A percentile compares a stretch with the other conserved stretches of the same genome.
phyloP scores from a whole-genome alignment of 129 eudicot genomes.

The Centaurea solstitialis region DNA sequence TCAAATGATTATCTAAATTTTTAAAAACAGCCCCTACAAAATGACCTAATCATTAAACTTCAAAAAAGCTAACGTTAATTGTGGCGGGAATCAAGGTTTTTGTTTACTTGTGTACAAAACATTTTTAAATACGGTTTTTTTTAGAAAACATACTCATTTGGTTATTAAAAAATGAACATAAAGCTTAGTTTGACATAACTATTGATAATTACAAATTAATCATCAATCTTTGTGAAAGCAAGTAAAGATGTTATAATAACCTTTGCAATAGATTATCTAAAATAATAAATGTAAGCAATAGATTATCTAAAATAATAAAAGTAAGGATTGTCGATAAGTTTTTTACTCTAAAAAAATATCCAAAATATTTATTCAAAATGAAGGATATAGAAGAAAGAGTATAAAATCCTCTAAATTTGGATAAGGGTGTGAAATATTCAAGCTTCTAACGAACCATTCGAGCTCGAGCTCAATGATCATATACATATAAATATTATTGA shows the following conservation, averaged over 20 bases:
- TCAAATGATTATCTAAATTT: background rate
- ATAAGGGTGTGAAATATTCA: background rate
- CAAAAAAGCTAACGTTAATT: conserved; percentile 32
- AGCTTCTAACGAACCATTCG: background rate
- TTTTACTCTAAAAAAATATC: background rate
- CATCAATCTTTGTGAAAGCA: background rate
- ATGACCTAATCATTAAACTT: conserved; percentile 30
- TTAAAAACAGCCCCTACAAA: conserved; percentile 1
- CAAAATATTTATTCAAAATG: background rate
- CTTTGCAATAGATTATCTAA: no score
- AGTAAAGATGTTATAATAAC: background rate
- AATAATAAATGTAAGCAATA: no score
- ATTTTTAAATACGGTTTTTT: background rate
- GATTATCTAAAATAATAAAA: no score
- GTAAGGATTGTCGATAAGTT: no score
- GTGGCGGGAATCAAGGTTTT: conserved; percentile 39
- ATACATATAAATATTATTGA: background rate
- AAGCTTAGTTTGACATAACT: background rate
- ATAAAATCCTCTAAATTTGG: background rate
- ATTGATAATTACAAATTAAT: background rate
- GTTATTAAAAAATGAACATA: background rate
- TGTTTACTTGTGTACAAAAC: background rate
- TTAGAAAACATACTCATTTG: conserved; percentile 19
- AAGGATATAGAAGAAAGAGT: background rate
- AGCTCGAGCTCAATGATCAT: background rate